A percentile compares a stretch with the other conserved stretches of the same genome.
Evolutionary conservation across 306 rosid genomes (phyloP).

Genomic region (Chamaecrista fasciculata): DNA sequence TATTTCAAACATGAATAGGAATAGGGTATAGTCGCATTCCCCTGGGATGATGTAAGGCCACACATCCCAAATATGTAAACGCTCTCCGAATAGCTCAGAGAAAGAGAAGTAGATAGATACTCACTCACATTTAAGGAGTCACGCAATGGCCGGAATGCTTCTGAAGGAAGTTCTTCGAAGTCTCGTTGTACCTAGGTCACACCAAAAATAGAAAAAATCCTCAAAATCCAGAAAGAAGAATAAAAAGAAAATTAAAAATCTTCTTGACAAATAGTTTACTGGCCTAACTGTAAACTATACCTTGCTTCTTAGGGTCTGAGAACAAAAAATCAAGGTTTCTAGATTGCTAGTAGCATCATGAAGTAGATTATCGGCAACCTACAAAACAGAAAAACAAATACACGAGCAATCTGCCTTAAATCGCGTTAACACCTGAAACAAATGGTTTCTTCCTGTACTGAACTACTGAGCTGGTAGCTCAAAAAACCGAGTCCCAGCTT

Average conservation of each 20-base stretch:
- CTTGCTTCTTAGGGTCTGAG: constrained; percentile 99
- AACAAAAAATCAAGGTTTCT: constrained; percentile 94
- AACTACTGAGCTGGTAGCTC: constrained; percentile 10
- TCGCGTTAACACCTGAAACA: neutral
- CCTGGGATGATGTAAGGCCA: neutral
- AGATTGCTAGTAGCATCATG: constrained; percentile 92
- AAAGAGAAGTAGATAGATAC: constrained; percentile 24
- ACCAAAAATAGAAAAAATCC: constrained; percentile 22
- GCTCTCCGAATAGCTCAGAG: constrained; percentile 12
- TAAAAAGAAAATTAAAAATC: neutral
- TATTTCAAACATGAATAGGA: constrained; percentile 12
- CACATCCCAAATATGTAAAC: neutral
- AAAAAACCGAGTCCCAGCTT: constrained; percentile 25
- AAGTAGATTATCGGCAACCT: constrained; percentile 99
- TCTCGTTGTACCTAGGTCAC: constrained; percentile 80
- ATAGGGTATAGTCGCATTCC: neutral
- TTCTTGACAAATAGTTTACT: constrained; percentile 4
- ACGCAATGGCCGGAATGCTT: constrained; percentile 89
- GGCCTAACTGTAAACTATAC: constrained; percentile 40
- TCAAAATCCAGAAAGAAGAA: constrained; percentile 30
- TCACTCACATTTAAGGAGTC: constrained; percentile 96
- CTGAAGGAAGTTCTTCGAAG: constrained; percentile 93
- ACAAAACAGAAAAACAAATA: constrained; percentile 13
- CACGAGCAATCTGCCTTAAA: constrained; percentile 24
- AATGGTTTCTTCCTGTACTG: neutral